Evolutionary conservation across 2,329 filamentous ascomycete species (phyloP), one percentile per base, ranked within the genome.

Genomic region (Epichloe amarillans): DNA sequence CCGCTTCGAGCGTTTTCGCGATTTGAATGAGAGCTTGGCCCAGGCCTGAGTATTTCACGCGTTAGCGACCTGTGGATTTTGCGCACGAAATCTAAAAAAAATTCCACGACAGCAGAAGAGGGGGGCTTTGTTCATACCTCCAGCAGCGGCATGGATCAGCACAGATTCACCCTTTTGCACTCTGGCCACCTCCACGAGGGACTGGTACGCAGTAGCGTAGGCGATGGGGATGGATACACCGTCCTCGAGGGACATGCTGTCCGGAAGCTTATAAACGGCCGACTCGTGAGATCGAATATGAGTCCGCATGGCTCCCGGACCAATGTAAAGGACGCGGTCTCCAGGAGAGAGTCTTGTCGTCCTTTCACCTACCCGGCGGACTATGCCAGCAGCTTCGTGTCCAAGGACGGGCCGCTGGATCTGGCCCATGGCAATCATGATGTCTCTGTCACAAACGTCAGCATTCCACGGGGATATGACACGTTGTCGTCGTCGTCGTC

Each of bases 91-190:
- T 30, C 26, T 30, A 17, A 17, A 17, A 17, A 17, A 17, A 17
- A 17, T 30, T 0, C 26, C 7, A 10, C 26, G 26, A 30, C 26
- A 30, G 8, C 7, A 8, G 26, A 30, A 30, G 26, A 30, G 26
- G 1, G 26, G 1, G 26, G 1, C 0, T 26, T 26, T 26, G 2
- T 10, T 30, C 26, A 30, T 30, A n/a, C 42, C 55, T 14, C 55
- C 53, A 12, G 53, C 46, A 3, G 57, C 63, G 1, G 58, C 52
- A 47, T 66, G 65, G 19, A 66, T 61, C 2, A 67, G 56, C 2
- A 66, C 54, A 3, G 37, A 53, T 40, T 65, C 62, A 10, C 63
- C 66, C 2, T 60, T 58, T 8, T 56, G 48, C 0, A 74, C 58
- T 0, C 64, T 56, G 12, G 45, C 46, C 11, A 41, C 21, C 2